Base-by-base conservation (phyloP, 345 rosid species). In the Ceriops zippeliana region DNA sequence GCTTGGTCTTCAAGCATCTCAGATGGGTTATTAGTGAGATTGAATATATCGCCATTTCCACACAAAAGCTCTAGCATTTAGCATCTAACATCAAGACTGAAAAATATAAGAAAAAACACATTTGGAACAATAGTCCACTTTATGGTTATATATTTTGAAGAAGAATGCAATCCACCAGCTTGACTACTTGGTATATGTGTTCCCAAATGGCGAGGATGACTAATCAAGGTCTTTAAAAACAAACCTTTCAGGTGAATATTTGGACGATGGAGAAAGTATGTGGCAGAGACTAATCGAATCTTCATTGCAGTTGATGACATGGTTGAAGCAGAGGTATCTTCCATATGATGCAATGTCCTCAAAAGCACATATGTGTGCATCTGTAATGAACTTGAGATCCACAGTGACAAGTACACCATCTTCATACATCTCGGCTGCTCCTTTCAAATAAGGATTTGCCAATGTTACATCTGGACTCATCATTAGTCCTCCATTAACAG, bases 351-450 rank as follows among this genome's bases (percentile, higher is more conserved):
- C 73, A n/a, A 73, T 77, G n/a, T 89, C 84, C 69, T 86, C 90
- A 15, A 75, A 85, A 2, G 83, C 85, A 65, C 86, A 78, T 20
- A 89, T 73, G 74, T 86, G 90, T 6, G 90, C 84, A 16, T 88
- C 81, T 2, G 81, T 84, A 58, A 82, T 34, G 85, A 79, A 81
- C 4, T 71, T 49, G 8, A 78, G 69, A 53, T 86, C 88, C 15
- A 82, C 89, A 0, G 89, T 82, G 22, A 79, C 93, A 1, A 89
- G 56, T 13, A 81, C 75, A 19, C 93, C 93, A 19, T 80, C 78
- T 51, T 85, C 90, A 53, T 89, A 89, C 90, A 89, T 85, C 82
- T 89, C 90, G 0, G 93, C 90, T 59, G 90, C 90, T 56, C 93
- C 93, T 81, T 81, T 85, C 57, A 85, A 59, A 63, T 79, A 86